Evolutionary conservation across 345 rosid genomes (phyloP).

Genomic region (Bruguiera gymnorhiza): DNA sequence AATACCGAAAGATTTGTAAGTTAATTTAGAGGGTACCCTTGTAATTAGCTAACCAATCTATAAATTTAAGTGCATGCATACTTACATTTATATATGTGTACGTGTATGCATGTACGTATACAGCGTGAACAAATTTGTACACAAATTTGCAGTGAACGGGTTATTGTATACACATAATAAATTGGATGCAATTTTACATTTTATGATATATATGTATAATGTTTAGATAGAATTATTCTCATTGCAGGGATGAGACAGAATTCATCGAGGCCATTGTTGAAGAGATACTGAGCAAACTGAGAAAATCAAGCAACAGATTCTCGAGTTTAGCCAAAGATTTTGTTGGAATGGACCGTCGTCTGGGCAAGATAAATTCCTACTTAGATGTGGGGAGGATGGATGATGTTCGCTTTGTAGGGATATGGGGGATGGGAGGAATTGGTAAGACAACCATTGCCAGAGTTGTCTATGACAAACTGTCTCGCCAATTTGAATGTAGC

Average conservation of each 20-base stretch:
- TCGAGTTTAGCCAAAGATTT: background rate
- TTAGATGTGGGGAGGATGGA: background rate
- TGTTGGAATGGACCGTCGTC: conserved; percentile 18
- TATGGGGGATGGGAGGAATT: conserved; percentile 24
- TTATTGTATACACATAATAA: too few relatives aligned
- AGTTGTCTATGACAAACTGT: conserved; percentile 9
- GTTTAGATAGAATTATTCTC: background rate
- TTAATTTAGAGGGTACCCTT: too few relatives aligned
- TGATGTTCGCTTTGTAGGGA: conserved; percentile 15
- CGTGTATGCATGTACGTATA: too few relatives aligned
- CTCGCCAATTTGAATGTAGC: conserved; percentile 11
- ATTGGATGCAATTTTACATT: background rate
- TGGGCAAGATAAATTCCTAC: background rate
- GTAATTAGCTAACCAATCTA: too few relatives aligned
- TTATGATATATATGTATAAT: background rate
- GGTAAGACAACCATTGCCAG: conserved; percentile 22
- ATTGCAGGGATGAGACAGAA: conserved; percentile 17
- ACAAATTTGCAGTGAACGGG: too few relatives aligned
- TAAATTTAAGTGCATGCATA: too few relatives aligned
- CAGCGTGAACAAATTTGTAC: too few relatives aligned
- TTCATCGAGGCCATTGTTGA: conserved; percentile 17
- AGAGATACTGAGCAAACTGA: conserved; percentile 6
- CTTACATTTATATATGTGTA: too few relatives aligned
- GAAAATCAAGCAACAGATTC: background rate
- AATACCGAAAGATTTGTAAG: too few relatives aligned